A percentile compares a stretch with the other conserved stretches of the same genome.
Conservation (phyloP, 2,329 filamentous ascomycete species). For the Paraconiothyrium brasiliense region DNA sequence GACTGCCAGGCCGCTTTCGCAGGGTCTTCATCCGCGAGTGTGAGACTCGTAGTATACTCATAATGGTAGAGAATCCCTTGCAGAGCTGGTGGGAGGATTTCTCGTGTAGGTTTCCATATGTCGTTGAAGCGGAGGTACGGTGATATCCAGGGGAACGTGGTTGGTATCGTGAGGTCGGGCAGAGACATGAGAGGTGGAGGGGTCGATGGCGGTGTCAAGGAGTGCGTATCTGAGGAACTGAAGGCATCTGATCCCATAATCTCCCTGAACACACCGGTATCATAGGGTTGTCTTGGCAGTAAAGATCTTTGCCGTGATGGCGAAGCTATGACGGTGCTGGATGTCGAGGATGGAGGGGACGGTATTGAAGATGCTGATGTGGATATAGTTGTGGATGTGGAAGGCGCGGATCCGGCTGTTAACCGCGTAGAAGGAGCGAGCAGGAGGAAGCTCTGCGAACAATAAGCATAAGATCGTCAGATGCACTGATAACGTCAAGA, state of each 20-base stretch:
- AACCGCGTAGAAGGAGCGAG: conserved; percentile 44
- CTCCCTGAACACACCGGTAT: conserved; percentile 7
- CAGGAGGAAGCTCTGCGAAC: conserved; percentile 38
- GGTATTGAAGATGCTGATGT: conserved; percentile 7
- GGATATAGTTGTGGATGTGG: conserved; percentile 18
- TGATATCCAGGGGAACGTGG: conserved; percentile 25
- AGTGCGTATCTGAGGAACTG: conserved; percentile 1
- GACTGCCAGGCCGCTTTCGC: conserved; percentile 46
- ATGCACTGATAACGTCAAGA: neutral
- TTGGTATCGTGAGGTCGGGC: conserved; percentile 17
- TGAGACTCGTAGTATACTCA: conserved; percentile 43
- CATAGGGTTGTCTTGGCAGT: neutral
- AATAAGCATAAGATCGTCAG: neutral
- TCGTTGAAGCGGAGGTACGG: conserved; percentile 37
- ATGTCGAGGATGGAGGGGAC: conserved; percentile 19
- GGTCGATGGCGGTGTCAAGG: conserved; percentile 15
- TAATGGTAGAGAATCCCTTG: conserved; percentile 46
- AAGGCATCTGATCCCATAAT: neutral
- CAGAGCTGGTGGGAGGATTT: conserved; percentile 32
- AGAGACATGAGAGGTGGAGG: conserved; percentile 4
- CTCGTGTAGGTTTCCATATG: conserved; percentile 39
- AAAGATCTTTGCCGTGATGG: neutral
- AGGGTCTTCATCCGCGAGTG: conserved; percentile 39
- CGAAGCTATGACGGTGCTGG: neutral
- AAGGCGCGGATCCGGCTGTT: conserved; percentile 23